Base-by-base conservation (phyloP, 2,329 filamentous ascomycete genomes). In the Sporothrix dimorphospora region DNA sequence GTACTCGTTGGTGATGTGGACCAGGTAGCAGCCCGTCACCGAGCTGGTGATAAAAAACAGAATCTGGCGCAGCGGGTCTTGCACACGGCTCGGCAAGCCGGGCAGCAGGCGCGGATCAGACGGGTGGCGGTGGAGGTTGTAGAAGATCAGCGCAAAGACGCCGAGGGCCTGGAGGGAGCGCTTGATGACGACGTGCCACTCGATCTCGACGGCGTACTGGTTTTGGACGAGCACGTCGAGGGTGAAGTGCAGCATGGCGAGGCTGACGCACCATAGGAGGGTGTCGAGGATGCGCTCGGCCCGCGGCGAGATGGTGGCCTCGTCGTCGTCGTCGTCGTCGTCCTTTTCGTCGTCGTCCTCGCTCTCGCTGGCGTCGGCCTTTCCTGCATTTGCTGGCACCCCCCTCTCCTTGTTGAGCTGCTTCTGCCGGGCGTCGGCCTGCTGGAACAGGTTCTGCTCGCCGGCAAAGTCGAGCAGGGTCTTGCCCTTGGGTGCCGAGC, bases 221-320 rank as follows among this genome's bases (percentile, higher is more conserved):
- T 91, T 87, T 79, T 94, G 91, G 27, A 94, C 92, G 12, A 96
- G 84, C 49, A 94, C 89, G 78, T 95, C 92, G 69, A 96, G 85
- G 0, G 91, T 93, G 76, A 94, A 90, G 79, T 95, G 92, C 68
- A 94, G 81, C 84, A 90, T 92, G 14, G 88, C 84, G 76, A 96
- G 81, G 74, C 89, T 89, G 12, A 88, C 81, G 7, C 84, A 85
- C 86, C 87, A 91, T 30, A 91, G 81, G 3, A 87, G 45, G 0
- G 87, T 81, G 49, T 91, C 89, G 73, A 89, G 80, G 65, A 88
- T 76, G 40, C 86, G 83, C 71, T 89, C 87, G 8, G 82, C 83
- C 0, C 79, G 77, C 19, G 86, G 83, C 0, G 84, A 81, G 0
- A 88, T 75, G 14, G 77, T 75, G 0, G 74, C 75, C 0, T 77